Base-by-base conservation (phyloP, 2,329 filamentous ascomycete genomes). In the Rhinocladiella mackenziei region DNA sequence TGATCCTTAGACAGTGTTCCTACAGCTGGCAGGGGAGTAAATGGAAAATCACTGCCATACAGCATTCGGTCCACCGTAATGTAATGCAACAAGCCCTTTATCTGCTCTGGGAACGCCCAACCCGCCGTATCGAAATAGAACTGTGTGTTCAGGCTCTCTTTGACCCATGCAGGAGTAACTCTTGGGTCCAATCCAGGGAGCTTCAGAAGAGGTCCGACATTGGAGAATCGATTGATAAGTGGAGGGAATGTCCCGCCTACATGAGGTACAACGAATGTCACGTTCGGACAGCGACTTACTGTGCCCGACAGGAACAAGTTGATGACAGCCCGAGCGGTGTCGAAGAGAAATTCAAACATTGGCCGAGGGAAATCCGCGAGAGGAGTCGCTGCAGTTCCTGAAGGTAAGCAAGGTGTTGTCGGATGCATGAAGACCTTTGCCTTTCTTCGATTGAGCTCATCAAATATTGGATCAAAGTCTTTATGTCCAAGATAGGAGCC, bases 361-460 rank as follows among this genome's bases (percentile, higher is more conserved):
- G 71, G 69, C 7, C 69, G 58, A 0, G 71, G 71, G 38, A 67
- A 68, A 6, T 60, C 57, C 0, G 53, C 48, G 7, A 45, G 38
- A 23, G 48, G 57, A n/a, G 45, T 55, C 22, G 40, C 58, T 26
- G 30, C 54, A 42, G 33, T 53, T 13, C 34, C 34, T 33, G 36
- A 32, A 18, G 31, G 34, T 31, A 54, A 32, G 40, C 54, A 57
- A 3, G 55, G 55, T 11, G 55, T 73, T 0, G 74, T 77, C 1
- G 74, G 75, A 43, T 80, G 76, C 33, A 78, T 70, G 56, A 80
- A 78, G 1, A 77, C 62, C 1, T 65, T 69, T 0, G 71, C 71
- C 3, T 69, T 62, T 1, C 71, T 57, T 2, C 58, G 52, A 41
- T 77, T 70, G 18, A 80, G 57, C 25, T 67, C 69, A 2, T 68